Evolutionary conservation across 2,329 filamentous ascomycete species (phyloP).

Genomic region (Bipolaris victoriae): DNA sequence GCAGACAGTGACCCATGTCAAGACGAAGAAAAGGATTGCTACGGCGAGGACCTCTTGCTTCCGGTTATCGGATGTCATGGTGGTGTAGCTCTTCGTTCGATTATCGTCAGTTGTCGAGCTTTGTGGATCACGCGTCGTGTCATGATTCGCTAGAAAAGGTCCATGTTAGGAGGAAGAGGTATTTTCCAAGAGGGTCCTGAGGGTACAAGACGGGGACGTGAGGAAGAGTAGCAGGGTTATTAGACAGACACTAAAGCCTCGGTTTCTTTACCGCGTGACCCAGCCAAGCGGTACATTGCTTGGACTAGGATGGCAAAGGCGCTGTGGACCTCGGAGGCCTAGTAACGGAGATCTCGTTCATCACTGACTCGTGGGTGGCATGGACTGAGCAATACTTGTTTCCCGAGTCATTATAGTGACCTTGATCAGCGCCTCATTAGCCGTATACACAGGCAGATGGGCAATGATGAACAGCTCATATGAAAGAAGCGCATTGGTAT

Average conservation of each 20-base stretch:
- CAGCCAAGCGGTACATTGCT: not conserved
- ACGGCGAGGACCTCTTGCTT: conserved; percentile 35
- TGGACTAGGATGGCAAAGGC: not conserved
- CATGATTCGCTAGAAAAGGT: not conserved
- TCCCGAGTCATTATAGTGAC: not conserved
- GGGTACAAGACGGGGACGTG: no score
- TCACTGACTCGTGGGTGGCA: conserved; percentile 13
- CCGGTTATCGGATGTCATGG: conserved; percentile 23
- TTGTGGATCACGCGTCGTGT: not conserved
- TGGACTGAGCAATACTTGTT: conserved; percentile 12
- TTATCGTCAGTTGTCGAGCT: not conserved
- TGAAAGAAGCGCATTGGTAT: not conserved
- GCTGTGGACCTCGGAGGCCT: not conserved
- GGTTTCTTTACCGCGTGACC: conserved; percentile 3
- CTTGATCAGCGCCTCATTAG: not conserved
- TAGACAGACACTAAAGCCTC: not conserved
- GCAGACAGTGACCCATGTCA: conserved; percentile 48
- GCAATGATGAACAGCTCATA: not conserved
- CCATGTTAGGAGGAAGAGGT: not conserved
- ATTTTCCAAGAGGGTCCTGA: not conserved
- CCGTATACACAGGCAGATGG: no score
- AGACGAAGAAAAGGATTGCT: conserved; percentile 47
- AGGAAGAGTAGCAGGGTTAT: not conserved
- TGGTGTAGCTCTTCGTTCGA: not conserved
- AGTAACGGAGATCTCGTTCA: conserved; percentile 5